Evolutionary conservation across 441 rosid genomes (phyloP).

Genomic region (Arabidopsis hybrid): DNA sequence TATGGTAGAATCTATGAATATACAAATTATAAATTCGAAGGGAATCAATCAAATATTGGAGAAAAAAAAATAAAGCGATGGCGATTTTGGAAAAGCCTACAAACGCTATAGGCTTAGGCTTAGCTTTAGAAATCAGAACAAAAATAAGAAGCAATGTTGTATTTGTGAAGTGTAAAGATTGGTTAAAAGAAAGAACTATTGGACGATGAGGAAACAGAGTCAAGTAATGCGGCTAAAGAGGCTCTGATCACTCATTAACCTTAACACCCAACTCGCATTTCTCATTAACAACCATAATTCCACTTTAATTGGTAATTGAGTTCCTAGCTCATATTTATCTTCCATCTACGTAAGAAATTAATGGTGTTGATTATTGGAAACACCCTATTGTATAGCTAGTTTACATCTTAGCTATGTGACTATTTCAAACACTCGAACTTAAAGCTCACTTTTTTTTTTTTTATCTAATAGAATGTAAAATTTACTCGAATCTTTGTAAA

Average conservation of each 20-base stretch:
- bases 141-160: constrained; percentile 3
- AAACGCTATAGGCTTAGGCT: constrained; percentile 9
- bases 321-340: constrained; percentile 17
- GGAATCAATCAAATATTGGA: constrained; percentile 7
- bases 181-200: constrained; percentile 11
- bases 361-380: background rate
- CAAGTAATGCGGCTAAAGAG: constrained; percentile 67
- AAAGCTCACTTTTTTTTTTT: background rate
- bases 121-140: constrained; percentile 26
- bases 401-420: background rate
- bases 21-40: background rate
- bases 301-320: constrained; percentile 29
- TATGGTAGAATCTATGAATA: background rate
- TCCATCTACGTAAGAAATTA: background rate
- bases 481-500: no score
- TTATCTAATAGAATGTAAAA: no score
- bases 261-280: constrained; percentile 22
- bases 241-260: constrained; percentile 24
- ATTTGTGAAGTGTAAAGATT: constrained; percentile 9
- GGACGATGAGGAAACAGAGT: constrained; percentile 47
- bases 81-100: constrained; percentile 17
- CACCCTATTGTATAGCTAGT: background rate
- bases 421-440: constrained; percentile 1
- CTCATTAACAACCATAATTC: constrained; percentile 36
- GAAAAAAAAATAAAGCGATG: constrained; percentile 12